Base-by-base conservation (phyloP, 805 yeast species). In the Wickerhamomyces chaumierensis region DNA sequence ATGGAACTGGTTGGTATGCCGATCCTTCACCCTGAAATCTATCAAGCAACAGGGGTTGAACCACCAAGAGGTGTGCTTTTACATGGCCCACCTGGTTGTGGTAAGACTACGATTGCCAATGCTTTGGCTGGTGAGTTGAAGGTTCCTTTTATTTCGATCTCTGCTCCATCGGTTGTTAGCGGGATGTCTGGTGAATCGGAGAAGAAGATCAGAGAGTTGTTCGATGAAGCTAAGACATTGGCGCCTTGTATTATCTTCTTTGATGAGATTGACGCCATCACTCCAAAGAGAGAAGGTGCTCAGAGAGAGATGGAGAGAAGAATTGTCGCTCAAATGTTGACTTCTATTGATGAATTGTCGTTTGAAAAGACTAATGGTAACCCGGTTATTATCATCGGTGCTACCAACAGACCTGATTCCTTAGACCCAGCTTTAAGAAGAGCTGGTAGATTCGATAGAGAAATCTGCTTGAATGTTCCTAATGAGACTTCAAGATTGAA, bases 171-270 rank as follows among this genome's bases (percentile, higher is more conserved):
- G 2, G 85, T 92, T 8, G 97, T 92, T 0, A 84, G 95, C 44
- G 98, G 98, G 5, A 92, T 92, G 97, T 85, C 95, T n/a, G 98
- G 98, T 33, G 98, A 92, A 58, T 78, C 90, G 45, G 98, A 92
- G 58, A 92, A 92, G 65, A 88, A 90, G 54, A 68, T 92, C 18
- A 69, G 98, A 44, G 97, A 92, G 42, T 66, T 90, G 31, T 90
- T 90, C 53, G 96, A 87, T 31, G 97, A 92, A 55, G 98, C 98
- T 3, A 81, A 79, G 51, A 51, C 71, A 3, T 55, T 86, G 39
- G 98, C 98, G 1, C 98, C 98, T 8, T 88, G 96, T 59, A 62
- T 92, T 21, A 72, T 92, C 37, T 92, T 92, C 53, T 79, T 92
- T 53, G 98, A 92, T 62, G 98, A 92, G 58, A 92, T 92, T 48